Conservation (phyloP, 2,329 filamentous ascomycete species). For the Colletotrichum gloeosporioides region DNA sequence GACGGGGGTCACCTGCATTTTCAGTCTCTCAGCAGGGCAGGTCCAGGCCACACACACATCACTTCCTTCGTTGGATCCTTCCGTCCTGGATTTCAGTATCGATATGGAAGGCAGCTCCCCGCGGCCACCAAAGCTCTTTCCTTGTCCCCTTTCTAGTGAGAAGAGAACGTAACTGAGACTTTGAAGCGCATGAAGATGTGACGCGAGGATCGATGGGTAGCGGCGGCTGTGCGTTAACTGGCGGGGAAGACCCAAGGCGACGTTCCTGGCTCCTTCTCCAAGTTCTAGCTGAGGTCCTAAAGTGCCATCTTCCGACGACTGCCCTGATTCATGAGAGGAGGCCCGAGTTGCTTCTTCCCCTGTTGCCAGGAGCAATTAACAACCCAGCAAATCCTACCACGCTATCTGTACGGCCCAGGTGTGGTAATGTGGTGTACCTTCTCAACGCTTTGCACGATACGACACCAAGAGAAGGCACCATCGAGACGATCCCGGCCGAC, state of each 20-base stretch:
- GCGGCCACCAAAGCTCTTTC: background rate
- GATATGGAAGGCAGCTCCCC: background rate
- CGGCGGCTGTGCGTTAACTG: background rate
- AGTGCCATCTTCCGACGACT: background rate
- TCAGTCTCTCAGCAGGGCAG: background rate
- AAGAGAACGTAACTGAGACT: background rate
- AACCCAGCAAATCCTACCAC: background rate
- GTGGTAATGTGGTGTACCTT: background rate
- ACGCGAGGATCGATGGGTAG: background rate
- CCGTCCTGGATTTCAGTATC: background rate
- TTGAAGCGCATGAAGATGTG: conserved; percentile 3
- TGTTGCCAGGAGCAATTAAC: background rate
- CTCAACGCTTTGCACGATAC: background rate
- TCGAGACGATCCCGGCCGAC: background rate
- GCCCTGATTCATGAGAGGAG: background rate
- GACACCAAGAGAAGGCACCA: background rate
- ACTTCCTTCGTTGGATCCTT: background rate
- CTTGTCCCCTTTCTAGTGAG: background rate
- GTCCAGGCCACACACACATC: background rate
- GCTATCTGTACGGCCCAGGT: background rate
- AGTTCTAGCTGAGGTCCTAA: background rate
- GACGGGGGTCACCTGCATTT: background rate
- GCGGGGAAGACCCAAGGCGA: background rate
- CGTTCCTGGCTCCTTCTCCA: background rate
- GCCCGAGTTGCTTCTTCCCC: background rate